phyloP scores from a whole-genome alignment of 192 early-diverging fungal species.

The Backusella tuberculispora region DNA sequence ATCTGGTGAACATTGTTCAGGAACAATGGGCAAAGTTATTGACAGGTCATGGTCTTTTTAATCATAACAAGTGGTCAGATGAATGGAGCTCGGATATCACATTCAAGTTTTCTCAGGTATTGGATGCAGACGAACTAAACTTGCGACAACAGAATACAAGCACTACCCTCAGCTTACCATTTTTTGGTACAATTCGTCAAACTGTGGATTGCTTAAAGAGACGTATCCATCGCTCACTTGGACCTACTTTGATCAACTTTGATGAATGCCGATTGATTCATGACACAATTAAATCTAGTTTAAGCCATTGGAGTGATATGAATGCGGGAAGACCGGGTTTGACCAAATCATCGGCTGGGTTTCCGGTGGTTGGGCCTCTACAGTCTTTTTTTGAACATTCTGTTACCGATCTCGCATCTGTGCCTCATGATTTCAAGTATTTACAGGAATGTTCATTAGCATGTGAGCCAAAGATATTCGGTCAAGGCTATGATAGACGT shows the following conservation, averaged over 20 bases:
- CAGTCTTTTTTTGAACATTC: slow-evolving; percentile 35
- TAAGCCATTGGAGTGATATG: not conserved
- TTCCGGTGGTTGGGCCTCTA: slow-evolving; percentile 26
- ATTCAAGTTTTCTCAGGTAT: not conserved
- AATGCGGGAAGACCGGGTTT: not conserved
- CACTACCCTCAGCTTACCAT: slow-evolving; percentile 51
- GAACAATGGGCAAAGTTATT: slow-evolving; percentile 65
- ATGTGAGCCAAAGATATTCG: slow-evolving; percentile 40
- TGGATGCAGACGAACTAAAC: not conserved
- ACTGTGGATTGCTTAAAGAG: slow-evolving; percentile 49
- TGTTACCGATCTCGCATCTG: slow-evolving; percentile 27
- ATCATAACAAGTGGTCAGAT: slow-evolving; percentile 45
- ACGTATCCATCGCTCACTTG: slow-evolving; percentile 43
- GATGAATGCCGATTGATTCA: slow-evolving; percentile 46
- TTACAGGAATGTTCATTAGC: slow-evolving; percentile 40
- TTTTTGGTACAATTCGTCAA: slow-evolving; percentile 65
- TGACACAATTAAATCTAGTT: slow-evolving; percentile 34
- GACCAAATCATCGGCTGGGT: not conserved
- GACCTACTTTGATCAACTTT: slow-evolving; percentile 38
- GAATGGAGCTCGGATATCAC: slow-evolving; percentile 23
- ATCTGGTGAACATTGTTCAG: slow-evolving; percentile 52
- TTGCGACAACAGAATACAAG: not conserved
- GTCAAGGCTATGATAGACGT: slow-evolving; percentile 17
- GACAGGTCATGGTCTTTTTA: slow-evolving; percentile 55
- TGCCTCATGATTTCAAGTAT: slow-evolving; percentile 37